A percentile compares a stretch with the other conserved stretches of the same genome.
Evolutionary conservation across 305 asterid genomes (phyloP).

Genomic region (Fraxinus baroniana): DNA sequence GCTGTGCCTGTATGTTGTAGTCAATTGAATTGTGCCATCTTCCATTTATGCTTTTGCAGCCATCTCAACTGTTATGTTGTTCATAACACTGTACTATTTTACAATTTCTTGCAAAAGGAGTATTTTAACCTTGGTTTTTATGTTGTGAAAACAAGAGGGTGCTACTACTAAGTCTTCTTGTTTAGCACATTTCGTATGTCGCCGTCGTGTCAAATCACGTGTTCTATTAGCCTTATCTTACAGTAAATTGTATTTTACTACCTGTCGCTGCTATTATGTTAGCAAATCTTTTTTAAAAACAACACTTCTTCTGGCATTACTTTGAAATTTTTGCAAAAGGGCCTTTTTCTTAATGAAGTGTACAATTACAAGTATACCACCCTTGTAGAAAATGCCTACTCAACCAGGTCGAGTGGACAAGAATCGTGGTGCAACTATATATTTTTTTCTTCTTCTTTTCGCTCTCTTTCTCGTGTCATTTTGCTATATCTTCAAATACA

Average conservation of each 20-base stretch:
- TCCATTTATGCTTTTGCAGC: not conserved
- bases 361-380: not conserved
- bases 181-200: not conserved
- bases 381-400: not conserved
- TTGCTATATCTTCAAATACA: not conserved
- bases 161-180: not conserved
- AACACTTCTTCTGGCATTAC: not conserved
- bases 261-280: not conserved
- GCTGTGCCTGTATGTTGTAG: not conserved
- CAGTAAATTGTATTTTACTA: not conserved
- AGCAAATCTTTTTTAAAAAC: not conserved
- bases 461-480: not conserved
- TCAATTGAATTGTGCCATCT: not conserved
- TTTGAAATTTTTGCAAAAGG: not conserved
- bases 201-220: not conserved
- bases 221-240: not conserved
- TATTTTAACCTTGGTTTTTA: not conserved
- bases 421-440: not conserved
- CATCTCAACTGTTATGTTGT: not conserved
- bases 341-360: not conserved
- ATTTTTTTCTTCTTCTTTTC: not conserved
- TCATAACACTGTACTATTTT: not conserved
- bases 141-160: not conserved
- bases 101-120: not conserved
- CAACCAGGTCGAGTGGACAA: not conserved